Evolutionary conservation across 805 yeast species (phyloP).

Genomic region (Saccharomyces kudriavzevii): DNA sequence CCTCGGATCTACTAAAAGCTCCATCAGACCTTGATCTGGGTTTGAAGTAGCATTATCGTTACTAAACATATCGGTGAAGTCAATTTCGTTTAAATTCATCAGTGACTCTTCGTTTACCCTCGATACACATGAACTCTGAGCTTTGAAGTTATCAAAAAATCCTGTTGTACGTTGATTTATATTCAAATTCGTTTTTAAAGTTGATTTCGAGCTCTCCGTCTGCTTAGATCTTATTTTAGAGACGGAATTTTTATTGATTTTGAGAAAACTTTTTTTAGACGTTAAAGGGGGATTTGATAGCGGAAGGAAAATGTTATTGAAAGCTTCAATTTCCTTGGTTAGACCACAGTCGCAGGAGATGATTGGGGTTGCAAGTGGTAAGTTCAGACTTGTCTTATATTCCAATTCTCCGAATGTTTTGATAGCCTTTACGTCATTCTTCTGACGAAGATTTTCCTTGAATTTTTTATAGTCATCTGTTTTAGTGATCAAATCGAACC

Average conservation of each 20-base stretch:
- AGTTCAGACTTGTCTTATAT: slow-evolving; percentile 22
- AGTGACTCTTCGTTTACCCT: background rate
- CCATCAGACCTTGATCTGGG: background rate
- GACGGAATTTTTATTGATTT: background rate
- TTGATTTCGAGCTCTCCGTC: background rate
- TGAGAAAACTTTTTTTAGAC: background rate
- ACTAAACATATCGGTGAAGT: slow-evolving; percentile 28
- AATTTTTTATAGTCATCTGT: slow-evolving; percentile 29
- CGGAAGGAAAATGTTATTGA: slow-evolving; percentile 25
- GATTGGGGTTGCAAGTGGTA: slow-evolving; percentile 26
- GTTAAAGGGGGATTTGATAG: slow-evolving; percentile 2
- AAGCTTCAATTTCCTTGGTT: slow-evolving; percentile 28
- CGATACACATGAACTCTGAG: background rate
- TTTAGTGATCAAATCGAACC: slow-evolving; percentile 21
- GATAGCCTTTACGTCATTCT: slow-evolving; percentile 23
- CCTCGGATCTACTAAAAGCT: background rate
- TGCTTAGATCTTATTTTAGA: background rate
- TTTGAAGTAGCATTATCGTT: background rate
- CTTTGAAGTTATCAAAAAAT: background rate
- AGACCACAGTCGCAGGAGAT: slow-evolving; percentile 32
- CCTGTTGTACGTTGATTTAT: background rate
- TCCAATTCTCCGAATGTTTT: slow-evolving; percentile 29
- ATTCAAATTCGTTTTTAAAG: background rate
- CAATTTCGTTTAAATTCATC: slow-evolving; percentile 23
- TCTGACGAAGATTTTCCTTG: slow-evolving; percentile 20